Conservation (phyloP, 805 yeast species). For the Pichia californica region DNA sequence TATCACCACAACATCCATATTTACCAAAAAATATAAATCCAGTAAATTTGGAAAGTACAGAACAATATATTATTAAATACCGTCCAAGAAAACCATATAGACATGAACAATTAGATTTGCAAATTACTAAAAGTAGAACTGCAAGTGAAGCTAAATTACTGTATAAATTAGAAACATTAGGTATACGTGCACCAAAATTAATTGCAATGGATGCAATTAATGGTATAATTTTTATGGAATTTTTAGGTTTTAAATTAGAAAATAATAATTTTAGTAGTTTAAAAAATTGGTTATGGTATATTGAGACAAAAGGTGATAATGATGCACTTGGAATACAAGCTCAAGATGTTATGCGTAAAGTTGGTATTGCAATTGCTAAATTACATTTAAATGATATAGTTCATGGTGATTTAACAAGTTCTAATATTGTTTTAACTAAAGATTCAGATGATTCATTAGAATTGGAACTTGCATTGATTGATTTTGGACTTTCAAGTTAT, state of each 20-base stretch:
- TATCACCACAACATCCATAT: slow-evolving; percentile 62
- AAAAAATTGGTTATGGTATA: slow-evolving; percentile 68
- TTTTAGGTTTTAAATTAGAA: slow-evolving; percentile 50
- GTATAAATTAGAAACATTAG: slow-evolving; percentile 46
- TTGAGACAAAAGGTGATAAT: slow-evolving; percentile 31
- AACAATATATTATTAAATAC: slow-evolving; percentile 62
- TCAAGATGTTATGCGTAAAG: slow-evolving; percentile 38
- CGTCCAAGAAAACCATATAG: slow-evolving; percentile 90
- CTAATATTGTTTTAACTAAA: slow-evolving; percentile 59
- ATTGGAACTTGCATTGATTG: slow-evolving; percentile 45
- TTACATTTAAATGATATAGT: slow-evolving; percentile 73
- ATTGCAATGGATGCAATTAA: slow-evolving; percentile 68
- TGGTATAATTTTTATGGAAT: slow-evolving; percentile 89
- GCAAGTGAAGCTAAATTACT: slow-evolving; percentile 77
- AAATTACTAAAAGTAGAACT: slow-evolving; percentile 74
- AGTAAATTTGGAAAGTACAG: slow-evolving; percentile 20
- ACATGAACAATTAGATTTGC: slow-evolving; percentile 73
- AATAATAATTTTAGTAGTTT: slow-evolving; percentile 53
- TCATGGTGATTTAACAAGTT: slow-evolving; percentile 92
- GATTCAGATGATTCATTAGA: slow-evolving; percentile 15
- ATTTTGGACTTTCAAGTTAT: slow-evolving; percentile 83
- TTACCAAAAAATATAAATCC: slow-evolving; percentile 29
- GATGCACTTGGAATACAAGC: slow-evolving; percentile 29
- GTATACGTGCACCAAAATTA: slow-evolving; percentile 64
- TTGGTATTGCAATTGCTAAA: slow-evolving; percentile 63